Conservation (phyloP, 2,329 filamentous ascomycete genomes). For the Trichoderma sp. region DNA sequence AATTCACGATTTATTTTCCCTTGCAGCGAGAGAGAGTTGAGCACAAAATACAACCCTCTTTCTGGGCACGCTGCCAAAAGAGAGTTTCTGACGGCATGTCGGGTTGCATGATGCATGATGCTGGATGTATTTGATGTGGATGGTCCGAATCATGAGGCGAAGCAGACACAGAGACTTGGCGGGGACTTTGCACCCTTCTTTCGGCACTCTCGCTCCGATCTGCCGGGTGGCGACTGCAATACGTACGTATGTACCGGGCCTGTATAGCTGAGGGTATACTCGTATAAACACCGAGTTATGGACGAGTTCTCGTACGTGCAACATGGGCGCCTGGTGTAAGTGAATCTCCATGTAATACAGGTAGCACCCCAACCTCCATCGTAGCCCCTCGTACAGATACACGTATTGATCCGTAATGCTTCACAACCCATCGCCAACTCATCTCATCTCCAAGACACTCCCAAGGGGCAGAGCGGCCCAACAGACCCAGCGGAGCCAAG, state of each 20-base stretch:
- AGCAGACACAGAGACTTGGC: neutral
- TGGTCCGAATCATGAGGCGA: conserved; percentile 3
- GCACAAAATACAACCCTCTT: neutral
- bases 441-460: neutral
- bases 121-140: neutral
- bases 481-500: neutral
- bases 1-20: neutral
- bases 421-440: neutral
- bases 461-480: neutral
- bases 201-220: conserved; percentile 15
- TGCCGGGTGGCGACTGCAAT: neutral
- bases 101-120: neutral
- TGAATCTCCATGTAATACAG: neutral
- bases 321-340: neutral
- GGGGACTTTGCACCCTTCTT: neutral
- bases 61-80: neutral
- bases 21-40: neutral
- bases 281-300: neutral
- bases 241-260: too few species aligned
- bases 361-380: neutral
- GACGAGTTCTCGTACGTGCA: too few species aligned
- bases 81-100: neutral
- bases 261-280: neutral
- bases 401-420: too few species aligned
- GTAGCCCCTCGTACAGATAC: neutral